Percentiles rank a stretch among this genome's conserved stretches.
phyloP scores from a whole-genome alignment of 768 basidiomycete genomes.

The Gelatoporia subvermispora region DNA sequence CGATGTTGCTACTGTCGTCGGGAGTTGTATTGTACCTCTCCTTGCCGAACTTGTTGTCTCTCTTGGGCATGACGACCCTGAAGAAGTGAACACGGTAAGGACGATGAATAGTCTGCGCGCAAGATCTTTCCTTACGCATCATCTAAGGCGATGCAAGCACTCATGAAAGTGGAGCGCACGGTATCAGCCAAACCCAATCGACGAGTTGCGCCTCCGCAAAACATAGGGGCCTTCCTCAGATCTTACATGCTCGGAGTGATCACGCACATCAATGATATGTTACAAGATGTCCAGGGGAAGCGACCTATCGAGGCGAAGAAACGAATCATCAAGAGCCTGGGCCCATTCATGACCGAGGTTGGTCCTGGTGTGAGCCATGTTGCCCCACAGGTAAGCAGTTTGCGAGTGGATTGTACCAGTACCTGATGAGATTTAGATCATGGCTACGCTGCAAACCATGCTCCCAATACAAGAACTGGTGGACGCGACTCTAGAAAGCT shows the following conservation, averaged over 20 bases:
- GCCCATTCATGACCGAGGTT: constrained; percentile 62
- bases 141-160: constrained; percentile 35
- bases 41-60: constrained; percentile 72
- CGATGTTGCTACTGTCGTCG: constrained; percentile 48
- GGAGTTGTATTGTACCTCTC: constrained; percentile 62
- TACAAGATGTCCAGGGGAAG: constrained; percentile 82
- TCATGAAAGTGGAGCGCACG: constrained; percentile 39
- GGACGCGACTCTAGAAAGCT: constrained; percentile 73
- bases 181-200: constrained; percentile 19
- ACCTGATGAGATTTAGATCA: constrained; percentile 53
- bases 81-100: constrained; percentile 41
- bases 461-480: constrained; percentile 71
- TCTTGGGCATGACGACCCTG: constrained; percentile 64
- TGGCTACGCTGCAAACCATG: constrained; percentile 93
- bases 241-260: constrained; percentile 81
- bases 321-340: constrained; percentile 76
- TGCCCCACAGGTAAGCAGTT: constrained; percentile 70
- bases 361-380: constrained; percentile 70
- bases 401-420: not conserved
- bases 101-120: no score
- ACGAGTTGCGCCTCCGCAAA: constrained; percentile 26
- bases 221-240: constrained; percentile 61
- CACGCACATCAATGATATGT: constrained; percentile 75
- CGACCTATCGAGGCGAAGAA: constrained; percentile 63
- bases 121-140: no score